Percentiles rank a stretch among this genome's conserved stretches.
Conservation (phyloP, 805 yeast species). For the Wickerhamomyces xylosicus region DNA sequence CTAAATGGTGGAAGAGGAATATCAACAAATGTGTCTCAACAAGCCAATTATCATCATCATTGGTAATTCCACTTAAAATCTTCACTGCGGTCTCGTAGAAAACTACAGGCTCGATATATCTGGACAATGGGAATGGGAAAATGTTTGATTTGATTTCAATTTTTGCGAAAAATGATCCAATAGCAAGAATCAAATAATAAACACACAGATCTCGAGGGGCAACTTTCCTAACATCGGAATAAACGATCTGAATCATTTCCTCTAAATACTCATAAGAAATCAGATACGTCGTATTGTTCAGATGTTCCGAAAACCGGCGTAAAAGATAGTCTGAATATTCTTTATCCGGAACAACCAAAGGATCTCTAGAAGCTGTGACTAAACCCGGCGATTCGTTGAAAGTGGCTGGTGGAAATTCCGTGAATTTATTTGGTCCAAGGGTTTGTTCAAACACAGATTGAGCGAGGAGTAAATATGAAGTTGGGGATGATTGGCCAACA, state of each 20-base stretch:
- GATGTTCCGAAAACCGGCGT: slow-evolving; percentile 25
- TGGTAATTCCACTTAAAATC: slow-evolving; percentile 22
- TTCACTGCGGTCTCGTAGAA: slow-evolving; percentile 27
- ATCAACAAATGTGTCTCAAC: slow-evolving; percentile 30
- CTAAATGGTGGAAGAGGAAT: slow-evolving; percentile 29
- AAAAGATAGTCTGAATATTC: slow-evolving; percentile 22
- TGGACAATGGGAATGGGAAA: slow-evolving; percentile 15
- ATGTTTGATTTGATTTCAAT: slow-evolving; percentile 17
- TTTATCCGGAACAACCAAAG: slow-evolving; percentile 21
- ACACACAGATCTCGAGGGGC: slow-evolving; percentile 22
- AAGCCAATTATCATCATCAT: slow-evolving; percentile 31
- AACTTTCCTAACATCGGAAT: slow-evolving; percentile 20
- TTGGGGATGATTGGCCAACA: slow-evolving; percentile 32
- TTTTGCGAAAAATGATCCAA: slow-evolving; percentile 30
- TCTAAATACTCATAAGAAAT: slow-evolving; percentile 25
- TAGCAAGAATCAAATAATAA: slow-evolving; percentile 28
- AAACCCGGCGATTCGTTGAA: slow-evolving; percentile 22
- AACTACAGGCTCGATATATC: slow-evolving; percentile 20
- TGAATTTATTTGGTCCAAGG: slow-evolving; percentile 25
- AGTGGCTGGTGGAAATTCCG: slow-evolving; percentile 27
- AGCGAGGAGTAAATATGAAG: slow-evolving; percentile 30
- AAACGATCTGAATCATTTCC: slow-evolving; percentile 21
- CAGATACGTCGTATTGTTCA: slow-evolving; percentile 30
- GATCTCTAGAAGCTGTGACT: slow-evolving; percentile 8
- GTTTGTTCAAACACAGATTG: slow-evolving; percentile 25